Evolutionary conservation across 352 stramenopile species (phyloP).

Genomic region (Phytophthora citrophthora): DNA sequence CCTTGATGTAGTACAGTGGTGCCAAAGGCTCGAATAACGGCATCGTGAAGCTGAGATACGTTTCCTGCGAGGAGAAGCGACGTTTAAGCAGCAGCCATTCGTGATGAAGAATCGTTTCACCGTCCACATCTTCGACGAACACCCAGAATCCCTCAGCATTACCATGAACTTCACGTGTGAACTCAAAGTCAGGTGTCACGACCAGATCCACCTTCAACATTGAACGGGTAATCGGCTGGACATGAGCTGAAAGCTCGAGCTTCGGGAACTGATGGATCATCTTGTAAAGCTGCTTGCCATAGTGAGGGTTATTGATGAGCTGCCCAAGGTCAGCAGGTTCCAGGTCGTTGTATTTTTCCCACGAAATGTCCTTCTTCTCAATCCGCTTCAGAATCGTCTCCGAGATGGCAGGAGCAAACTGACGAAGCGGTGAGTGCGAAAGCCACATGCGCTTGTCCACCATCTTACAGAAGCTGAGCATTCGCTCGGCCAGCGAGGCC

Average conservation of each 20-base stretch:
- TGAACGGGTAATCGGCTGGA: constrained; percentile 98
- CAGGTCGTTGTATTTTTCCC: constrained; percentile 98
- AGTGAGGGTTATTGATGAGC: constrained; percentile 97
- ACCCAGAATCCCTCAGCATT: constrained; percentile 98
- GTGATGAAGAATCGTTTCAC: constrained; percentile 98
- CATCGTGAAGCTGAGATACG: constrained; percentile 95
- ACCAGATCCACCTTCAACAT: constrained; percentile 97
- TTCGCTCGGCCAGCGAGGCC: constrained; percentile 94
- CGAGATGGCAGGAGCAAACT: constrained; percentile 94
- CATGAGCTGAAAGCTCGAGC: constrained; percentile 95
- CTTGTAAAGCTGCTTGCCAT: constrained; percentile 98
- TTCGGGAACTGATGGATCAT: constrained; percentile 99
- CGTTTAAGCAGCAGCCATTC: constrained; percentile 97
- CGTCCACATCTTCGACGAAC: constrained; percentile 98
- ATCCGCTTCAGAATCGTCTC: constrained; percentile 97
- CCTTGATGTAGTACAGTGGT: constrained; percentile 98
- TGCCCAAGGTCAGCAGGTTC: constrained; percentile 97
- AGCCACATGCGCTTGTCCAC: constrained; percentile 98
- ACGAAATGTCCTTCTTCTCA: constrained; percentile 99
- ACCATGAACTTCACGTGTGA: constrained; percentile 96
- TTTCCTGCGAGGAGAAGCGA: constrained; percentile 81
- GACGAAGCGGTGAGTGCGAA: constrained; percentile 96
- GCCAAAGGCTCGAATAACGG: constrained; percentile 98
- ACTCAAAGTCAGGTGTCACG: constrained; percentile 98
- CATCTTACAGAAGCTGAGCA: constrained; percentile 99